These are phyloP conservation scores for Lecanoromycetidae sp. DNA, from an alignment of 2,329 filamentous ascomycete genomes.

Conservation along the genomic window DNA sequence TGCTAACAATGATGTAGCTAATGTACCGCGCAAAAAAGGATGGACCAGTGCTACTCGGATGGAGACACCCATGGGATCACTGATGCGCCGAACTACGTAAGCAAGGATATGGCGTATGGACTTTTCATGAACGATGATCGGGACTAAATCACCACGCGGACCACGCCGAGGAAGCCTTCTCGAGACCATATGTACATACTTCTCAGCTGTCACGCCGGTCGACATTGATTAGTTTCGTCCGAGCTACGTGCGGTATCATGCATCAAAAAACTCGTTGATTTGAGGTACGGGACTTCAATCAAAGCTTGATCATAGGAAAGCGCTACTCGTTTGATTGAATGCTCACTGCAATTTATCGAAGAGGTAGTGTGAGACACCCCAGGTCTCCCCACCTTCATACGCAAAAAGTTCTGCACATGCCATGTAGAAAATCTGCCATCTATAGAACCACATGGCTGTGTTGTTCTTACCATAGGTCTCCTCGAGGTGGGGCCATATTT, in stretches of 20 bases:
- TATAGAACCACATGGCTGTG: conserved; percentile 51
- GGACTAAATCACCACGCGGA: too few relatives aligned
- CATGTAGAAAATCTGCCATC: conserved; percentile 63
- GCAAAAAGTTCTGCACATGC: conserved; percentile 59
- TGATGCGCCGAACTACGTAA: conserved; percentile 27
- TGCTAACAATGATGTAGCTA: conserved; percentile 45
- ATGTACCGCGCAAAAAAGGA: conserved; percentile 97
- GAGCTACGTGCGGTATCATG: too few relatives aligned
- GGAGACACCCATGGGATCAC: conserved; percentile 96
- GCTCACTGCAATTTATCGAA: conserved; percentile 44
- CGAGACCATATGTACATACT: too few relatives aligned
- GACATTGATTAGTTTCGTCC: too few relatives aligned
- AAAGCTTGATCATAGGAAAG: too few relatives aligned
- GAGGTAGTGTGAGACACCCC: conserved; percentile 56
- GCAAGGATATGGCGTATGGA: neutral
- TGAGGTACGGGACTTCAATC: too few relatives aligned
- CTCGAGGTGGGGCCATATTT: conserved; percentile 51
- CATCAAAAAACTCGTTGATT: too few relatives aligned
- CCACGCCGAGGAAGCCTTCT: too few relatives aligned
- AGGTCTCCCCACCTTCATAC: conserved; percentile 52
- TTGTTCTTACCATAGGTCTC: conserved; percentile 54
- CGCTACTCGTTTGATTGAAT: too few relatives aligned
- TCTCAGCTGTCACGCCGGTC: too few relatives aligned
- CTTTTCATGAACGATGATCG: too few relatives aligned
- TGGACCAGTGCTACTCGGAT: conserved; percentile 76